Evolutionary conservation across 441 rosid species (phyloP), one percentile per base, ranked within the genome.

Genomic region (Rhodomyrtus psidioides): DNA sequence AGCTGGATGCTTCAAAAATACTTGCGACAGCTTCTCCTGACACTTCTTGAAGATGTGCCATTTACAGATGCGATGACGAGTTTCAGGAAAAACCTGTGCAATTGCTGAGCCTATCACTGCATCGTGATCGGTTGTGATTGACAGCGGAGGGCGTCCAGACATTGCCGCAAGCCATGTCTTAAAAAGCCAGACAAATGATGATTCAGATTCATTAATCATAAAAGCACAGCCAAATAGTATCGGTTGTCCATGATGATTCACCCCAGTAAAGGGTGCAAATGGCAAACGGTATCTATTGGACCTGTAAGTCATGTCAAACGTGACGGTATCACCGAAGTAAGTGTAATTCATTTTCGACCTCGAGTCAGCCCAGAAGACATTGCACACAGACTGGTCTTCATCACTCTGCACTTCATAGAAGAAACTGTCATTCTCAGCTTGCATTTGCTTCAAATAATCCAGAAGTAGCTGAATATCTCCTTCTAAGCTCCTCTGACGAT

Each of bases 391-490:
- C 62, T 90, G 92, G 84, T 90, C 91, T 74, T 89, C 94, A 87
- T 89, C 92, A 46, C 88, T 82, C 87, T 92, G 90, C 76, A 89
- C 84, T 28, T 90, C 91, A 87, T 89, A 87, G 83, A 85, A 92
- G 89, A 90, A 91, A 44, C 87, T 85, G 51, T 89, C 89, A 85
- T 89, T 91, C 58, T 84, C 88, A 30, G 86, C 59, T 76, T 88
- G 92, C 94, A 90, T 51, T 54, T 86, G 87, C 87, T 76, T 86
- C 84, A 86, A 49, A 62, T 86, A 60, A 53, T 86, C 87, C 87
- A 86, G 53, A 51, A 86, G 76, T 26, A 94, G 92, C 88, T 95
- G 98, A 87, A 93, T 90, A 81, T 95, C 99, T 87, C 98, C 98
- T 42, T 86, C 87, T 70, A 86, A 86, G 87, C 87, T 86, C 81